Conservation (phyloP, 768 basidiomycete species). For the Suillus clintonianus region DNA sequence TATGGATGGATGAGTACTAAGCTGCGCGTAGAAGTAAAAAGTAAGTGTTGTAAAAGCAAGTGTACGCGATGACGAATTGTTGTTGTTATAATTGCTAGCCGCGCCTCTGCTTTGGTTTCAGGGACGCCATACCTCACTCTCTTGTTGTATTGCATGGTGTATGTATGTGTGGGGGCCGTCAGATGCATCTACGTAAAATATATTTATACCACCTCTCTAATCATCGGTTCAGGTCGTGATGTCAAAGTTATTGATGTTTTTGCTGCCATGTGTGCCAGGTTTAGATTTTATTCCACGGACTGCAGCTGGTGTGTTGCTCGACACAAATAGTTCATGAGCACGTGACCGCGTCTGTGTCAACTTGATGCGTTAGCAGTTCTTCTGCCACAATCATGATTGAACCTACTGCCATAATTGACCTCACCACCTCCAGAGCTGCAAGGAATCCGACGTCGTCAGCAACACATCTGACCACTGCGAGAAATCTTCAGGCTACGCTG, state of each 20-base stretch:
- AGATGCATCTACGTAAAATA: slow-evolving; percentile 5
- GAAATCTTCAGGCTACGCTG: slow-evolving; percentile 27
- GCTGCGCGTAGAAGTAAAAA: background rate
- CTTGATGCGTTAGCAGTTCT: background rate
- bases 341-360: background rate
- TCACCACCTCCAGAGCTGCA: background rate
- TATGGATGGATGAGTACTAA: slow-evolving; percentile 53
- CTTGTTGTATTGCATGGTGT: slow-evolving; percentile 5
- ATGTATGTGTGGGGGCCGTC: slow-evolving; percentile 1
- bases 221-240: background rate
- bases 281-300: background rate
- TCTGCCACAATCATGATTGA: background rate
- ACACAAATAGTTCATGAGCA: background rate
- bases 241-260: background rate
- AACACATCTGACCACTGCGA: slow-evolving; percentile 3
- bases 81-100: slow-evolving; percentile 2
- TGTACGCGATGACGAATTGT: background rate
- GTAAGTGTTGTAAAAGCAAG: slow-evolving; percentile 3
- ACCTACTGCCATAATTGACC: background rate
- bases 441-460: background rate
- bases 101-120: slow-evolving; percentile 1
- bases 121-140: slow-evolving; percentile 4
- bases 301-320: too few species aligned
- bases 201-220: slow-evolving; percentile 4
- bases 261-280: background rate